Percentiles rank a stretch among this genome's conserved stretches.
Evolutionary conservation across 768 basidiomycete genomes (phyloP).

Genomic region (Amanita thiersii): DNA sequence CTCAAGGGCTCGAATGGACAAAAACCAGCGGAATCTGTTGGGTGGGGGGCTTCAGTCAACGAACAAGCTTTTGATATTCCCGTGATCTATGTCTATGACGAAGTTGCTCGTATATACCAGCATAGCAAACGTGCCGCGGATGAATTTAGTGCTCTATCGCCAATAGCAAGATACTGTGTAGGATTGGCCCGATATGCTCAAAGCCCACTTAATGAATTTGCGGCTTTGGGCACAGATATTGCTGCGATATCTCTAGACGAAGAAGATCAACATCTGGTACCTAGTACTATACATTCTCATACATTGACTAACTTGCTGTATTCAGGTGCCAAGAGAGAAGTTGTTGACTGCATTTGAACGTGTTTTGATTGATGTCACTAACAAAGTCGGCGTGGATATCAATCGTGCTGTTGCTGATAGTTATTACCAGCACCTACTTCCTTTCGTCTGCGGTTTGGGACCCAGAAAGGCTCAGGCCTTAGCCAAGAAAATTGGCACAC

Average conservation of each 20-base stretch:
- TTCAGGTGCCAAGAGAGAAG: conserved; percentile 83
- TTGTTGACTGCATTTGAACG: conserved; percentile 75
- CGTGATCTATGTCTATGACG: conserved; percentile 81
- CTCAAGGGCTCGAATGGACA: conserved; percentile 19
- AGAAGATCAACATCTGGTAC: conserved; percentile 78
- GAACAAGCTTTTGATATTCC: conserved; percentile 51
- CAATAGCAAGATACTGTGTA: conserved; percentile 84
- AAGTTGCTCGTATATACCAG: conserved; percentile 91
- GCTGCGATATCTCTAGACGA: conserved; percentile 78
- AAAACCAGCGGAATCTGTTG: conserved; percentile 18
- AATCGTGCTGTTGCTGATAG: conserved; percentile 84
- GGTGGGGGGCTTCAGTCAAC: conserved; percentile 16
- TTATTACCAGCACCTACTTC: conserved; percentile 85
- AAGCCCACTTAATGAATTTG: conserved; percentile 91
- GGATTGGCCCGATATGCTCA: conserved; percentile 91
- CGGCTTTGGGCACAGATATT: conserved; percentile 81
- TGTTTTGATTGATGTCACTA: conserved; percentile 82
- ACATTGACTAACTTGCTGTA: conserved; percentile 2
- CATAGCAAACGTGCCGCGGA: conserved; percentile 78
- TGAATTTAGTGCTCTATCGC: conserved; percentile 74
- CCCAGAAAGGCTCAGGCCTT: conserved; percentile 88
- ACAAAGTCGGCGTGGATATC: conserved; percentile 92
- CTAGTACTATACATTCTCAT: conserved; percentile 15
- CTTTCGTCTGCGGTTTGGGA: conserved; percentile 88
- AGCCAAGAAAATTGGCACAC: conserved; percentile 68